Base-by-base conservation (phyloP, 2,329 filamentous ascomycete species). In the Hymenoscyphus salicellus region DNA sequence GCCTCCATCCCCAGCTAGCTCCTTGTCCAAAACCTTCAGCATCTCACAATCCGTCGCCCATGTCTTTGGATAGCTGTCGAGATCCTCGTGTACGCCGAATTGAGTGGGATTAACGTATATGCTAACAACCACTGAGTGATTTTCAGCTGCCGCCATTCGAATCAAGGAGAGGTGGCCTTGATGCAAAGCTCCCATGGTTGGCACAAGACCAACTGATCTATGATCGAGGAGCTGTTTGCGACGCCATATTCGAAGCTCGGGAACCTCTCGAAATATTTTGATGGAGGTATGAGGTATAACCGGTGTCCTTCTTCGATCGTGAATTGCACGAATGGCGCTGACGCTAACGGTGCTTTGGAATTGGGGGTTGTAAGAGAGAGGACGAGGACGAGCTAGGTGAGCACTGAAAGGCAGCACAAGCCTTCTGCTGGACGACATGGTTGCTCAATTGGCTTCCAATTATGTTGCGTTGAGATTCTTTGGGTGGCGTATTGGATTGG, bases 161-260 rank as follows among this genome's bases (percentile, higher is more conserved):
- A 97, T 90, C 26, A 99, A 84, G 3, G 91, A 90, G 60, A 97
- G 79, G 78, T 99, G 95, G 49, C 95, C 95, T 63, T 88, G 85
- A 78, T 99, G 95, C n/a, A 99, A 84, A 59, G 95, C 95, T 68
- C 95, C 95, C 95, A 99, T 98, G 36, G 95, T 99, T 1, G 95
- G 95, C 41, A 99, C 93, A 32, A 99, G 86, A 65, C 90, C 92
- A 64, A 99, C 88, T 55, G 88, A 88, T 64, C 89, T 86, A 71
- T 89, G 85, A 73, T 87, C 83, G 65, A 87, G 78, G 41, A 87
- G 79, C 66, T 93, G 86, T 49, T 87, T 83, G 26, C 81, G 83
- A 41, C 92, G 87, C 81, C 89, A 90, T 71, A 83, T 78, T 46
- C 92, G 90, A 60, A 97, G 81, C 11, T 86, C 81, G 16, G 87